Evolutionary conservation across 1,284 basidiomycete genomes (phyloP), one percentile per base, ranked within the genome.

Genomic region (Ustilago sp.): DNA sequence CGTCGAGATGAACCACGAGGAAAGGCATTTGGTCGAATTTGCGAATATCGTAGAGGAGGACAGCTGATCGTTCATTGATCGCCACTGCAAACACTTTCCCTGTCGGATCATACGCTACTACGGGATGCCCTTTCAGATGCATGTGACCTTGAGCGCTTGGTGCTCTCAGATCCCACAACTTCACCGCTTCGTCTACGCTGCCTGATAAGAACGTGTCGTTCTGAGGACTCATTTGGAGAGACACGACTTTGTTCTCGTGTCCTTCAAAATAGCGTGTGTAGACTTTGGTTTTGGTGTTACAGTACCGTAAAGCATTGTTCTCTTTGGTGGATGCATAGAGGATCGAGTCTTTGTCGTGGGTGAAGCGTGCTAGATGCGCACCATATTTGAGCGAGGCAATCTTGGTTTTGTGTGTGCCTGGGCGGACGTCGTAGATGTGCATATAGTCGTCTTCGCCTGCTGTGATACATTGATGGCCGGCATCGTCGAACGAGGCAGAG

Each of bases 171-270:
- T 99, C 97, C 97, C 97, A 99, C 23, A 99, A 87, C 43, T 94
- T 90, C n/a, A 99, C 94, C 1, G 94, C 95, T 80, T 93, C 94
- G 88, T 99, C 95, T 80, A 93, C 89, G 0, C 95, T 94, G 1
- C 91, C 93, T 8, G 95, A 97, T 88, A 99, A 91, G 87, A 99
- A 98, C 0, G 93, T 93, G 83, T 99, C 96, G 83, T 98, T 93
- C 2, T 92, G 89, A 0, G 97, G 97, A 4, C 93, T 95, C 81
- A 98, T 92, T 83, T 96, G 93, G 13, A 99, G 87, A 0, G 95
- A 95, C 31, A 93, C 90, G 4, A 99, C 97, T 65, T 91, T 63
- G 47, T 90, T 55, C 80, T 92, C 94, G 88, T 99, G 97, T 0
- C 97, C 97, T 80, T 91, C 92, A 88, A 96, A 98, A 87, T 99